Percentiles rank a stretch among this genome's conserved stretches.
phyloP scores from a whole-genome alignment of 345 rosid species.

The Hibiscus tridactylites region DNA sequence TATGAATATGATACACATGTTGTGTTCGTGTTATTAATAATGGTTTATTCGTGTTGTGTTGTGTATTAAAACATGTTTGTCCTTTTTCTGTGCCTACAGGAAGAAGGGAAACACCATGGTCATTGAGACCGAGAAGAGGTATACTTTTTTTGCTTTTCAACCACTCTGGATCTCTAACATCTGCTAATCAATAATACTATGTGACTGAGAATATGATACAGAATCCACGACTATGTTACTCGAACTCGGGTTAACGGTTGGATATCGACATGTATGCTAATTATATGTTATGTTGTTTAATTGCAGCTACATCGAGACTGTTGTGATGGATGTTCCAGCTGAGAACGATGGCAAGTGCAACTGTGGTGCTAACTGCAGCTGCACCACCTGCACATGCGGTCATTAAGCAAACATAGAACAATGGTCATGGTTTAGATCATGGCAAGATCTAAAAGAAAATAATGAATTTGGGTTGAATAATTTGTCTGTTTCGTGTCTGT shows the following conservation, averaged over 20 bases:
- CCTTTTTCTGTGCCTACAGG: constrained; percentile 26
- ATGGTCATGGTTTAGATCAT: not conserved
- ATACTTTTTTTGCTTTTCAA: not conserved
- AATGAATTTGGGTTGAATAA: constrained; percentile 1
- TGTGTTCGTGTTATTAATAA: no score
- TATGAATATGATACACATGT: no score
- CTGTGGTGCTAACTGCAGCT: constrained; percentile 69
- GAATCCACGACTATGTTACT: not conserved
- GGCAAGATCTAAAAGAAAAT: not conserved
- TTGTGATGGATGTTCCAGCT: constrained; percentile 40
- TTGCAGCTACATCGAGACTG: constrained; percentile 40
- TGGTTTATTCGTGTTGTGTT: no score
- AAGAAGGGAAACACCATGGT: constrained; percentile 66
- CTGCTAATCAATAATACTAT: no score
- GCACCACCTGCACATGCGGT: constrained; percentile 62
- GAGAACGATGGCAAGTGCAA: constrained; percentile 72
- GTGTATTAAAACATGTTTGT: no score
- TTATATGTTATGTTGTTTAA: not conserved
- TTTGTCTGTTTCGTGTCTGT: constrained; percentile 1
- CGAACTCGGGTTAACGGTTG: not conserved
- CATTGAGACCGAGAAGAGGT: constrained; percentile 66
- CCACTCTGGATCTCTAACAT: no score
- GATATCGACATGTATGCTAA: no score
- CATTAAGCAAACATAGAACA: constrained; percentile 17
- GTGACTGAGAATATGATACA: not conserved